phyloP scores from a whole-genome alignment of 495 filamentous ascomycete species.

The Hypoxylon rickii region DNA sequence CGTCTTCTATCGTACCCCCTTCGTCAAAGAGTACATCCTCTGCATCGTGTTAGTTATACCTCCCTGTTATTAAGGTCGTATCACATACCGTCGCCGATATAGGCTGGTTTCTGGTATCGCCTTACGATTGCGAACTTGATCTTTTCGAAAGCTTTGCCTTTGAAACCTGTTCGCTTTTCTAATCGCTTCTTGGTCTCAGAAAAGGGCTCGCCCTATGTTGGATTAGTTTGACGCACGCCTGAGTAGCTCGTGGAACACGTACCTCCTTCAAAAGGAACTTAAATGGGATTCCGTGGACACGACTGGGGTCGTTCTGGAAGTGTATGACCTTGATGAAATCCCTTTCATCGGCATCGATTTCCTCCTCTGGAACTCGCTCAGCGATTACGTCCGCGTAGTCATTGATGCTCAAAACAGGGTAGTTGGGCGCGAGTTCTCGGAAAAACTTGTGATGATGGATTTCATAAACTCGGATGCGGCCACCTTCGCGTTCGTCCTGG shows the following conservation, averaged over 20 bases:
- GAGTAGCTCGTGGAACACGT: conserved; percentile 36
- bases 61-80: not conserved
- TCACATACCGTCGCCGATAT: conserved; percentile 81
- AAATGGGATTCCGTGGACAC: conserved; percentile 82
- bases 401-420: conserved; percentile 71
- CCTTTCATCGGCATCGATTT: conserved; percentile 59
- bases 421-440: conserved; percentile 68
- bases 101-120: conserved; percentile 75
- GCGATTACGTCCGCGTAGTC: conserved; percentile 87
- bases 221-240: conserved; percentile 19
- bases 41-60: conserved; percentile 44
- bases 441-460: conserved; percentile 76
- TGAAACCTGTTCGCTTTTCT: conserved; percentile 87
- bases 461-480: conserved; percentile 76
- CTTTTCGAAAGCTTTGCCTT: conserved; percentile 98
- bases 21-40: conserved; percentile 84
- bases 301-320: conserved; percentile 83
- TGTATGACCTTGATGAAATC: conserved; percentile 81
- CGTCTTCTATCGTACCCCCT: conserved; percentile 64
- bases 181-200: conserved; percentile 89
- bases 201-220: conserved; percentile 77
- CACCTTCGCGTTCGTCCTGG: conserved; percentile 68
- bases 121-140: conserved; percentile 91
- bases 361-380: conserved; percentile 80
- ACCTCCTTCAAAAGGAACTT: conserved; percentile 85